phyloP scores from a whole-genome alignment of 192 early-diverging fungal genomes.

The Chytriomyces confervae region DNA sequence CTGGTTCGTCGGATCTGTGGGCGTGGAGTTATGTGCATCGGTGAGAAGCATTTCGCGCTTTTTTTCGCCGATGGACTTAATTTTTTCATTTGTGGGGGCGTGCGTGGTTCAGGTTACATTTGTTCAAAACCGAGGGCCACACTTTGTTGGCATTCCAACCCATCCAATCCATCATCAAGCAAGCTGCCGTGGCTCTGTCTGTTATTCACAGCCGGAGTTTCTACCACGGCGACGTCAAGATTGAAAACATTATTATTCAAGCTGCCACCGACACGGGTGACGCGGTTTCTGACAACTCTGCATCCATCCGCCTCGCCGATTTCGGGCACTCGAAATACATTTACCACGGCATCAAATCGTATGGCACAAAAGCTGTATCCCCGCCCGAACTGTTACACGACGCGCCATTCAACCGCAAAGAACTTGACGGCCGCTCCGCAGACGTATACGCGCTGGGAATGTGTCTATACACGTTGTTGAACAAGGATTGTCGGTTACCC shows the following conservation, averaged over 20 bases:
- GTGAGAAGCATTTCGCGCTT: neutral
- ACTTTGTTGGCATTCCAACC: neutral
- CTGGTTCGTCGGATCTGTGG: constrained; percentile 24
- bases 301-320: constrained; percentile 11
- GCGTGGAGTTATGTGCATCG: constrained; percentile 17
- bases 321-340: constrained; percentile 21
- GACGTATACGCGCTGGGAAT: constrained; percentile 9
- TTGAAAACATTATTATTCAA: constrained; percentile 59
- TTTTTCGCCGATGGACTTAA: too few species aligned
- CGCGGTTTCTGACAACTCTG: neutral
- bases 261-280: neutral
- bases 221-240: constrained; percentile 63
- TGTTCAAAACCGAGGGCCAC: neutral
- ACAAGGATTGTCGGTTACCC: neutral
- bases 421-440: neutral
- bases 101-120: neutral
- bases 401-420: neutral
- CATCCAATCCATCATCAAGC: constrained; percentile 44
- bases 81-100: neutral
- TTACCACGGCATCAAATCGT: neutral
- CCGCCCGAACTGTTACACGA: constrained; percentile 5
- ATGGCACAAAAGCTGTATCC: constrained; percentile 1
- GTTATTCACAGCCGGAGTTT: constrained; percentile 53
- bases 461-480: neutral
- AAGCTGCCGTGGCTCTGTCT: constrained; percentile 46